Percentiles rank a stretch among this genome's conserved stretches.
phyloP scores from a whole-genome alignment of 306 rosid species.

The Pyrus pyrifolia region DNA sequence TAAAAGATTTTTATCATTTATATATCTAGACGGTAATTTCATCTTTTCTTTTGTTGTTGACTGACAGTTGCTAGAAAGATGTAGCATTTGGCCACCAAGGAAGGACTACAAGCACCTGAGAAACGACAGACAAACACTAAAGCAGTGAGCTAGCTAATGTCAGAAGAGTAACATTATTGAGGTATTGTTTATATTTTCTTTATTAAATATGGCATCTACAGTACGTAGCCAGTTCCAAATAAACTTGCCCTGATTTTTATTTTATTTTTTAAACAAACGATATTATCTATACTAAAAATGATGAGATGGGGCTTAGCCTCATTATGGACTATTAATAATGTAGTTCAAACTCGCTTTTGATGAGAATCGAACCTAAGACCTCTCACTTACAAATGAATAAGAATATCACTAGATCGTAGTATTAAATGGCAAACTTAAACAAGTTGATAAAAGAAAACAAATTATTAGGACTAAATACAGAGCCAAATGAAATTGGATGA shows the following conservation, averaged over 20 bases:
- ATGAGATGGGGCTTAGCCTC: too few relatives aligned
- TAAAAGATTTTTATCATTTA: background rate
- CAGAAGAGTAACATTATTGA: conserved; percentile 4
- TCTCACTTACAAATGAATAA: too few relatives aligned
- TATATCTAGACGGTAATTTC: background rate
- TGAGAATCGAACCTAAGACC: too few relatives aligned
- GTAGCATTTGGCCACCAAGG: background rate
- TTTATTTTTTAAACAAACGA: too few relatives aligned
- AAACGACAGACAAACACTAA: background rate
- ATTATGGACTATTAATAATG: too few relatives aligned
- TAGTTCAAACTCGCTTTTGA: too few relatives aligned
- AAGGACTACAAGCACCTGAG: background rate
- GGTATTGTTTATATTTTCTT: background rate
- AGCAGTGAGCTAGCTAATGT: background rate
- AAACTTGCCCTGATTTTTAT: background rate
- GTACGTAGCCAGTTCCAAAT: background rate
- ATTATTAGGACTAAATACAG: background rate
- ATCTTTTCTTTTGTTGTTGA: background rate
- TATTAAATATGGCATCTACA: background rate
- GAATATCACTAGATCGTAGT: too few relatives aligned
- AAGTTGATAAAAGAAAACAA: background rate
- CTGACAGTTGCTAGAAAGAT: background rate
- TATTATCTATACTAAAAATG: too few relatives aligned
- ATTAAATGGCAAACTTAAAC: too few relatives aligned
- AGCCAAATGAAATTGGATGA: background rate